Evolutionary conservation across 2,329 filamentous ascomycete genomes (phyloP), one percentile per base, ranked within the genome.

Genomic region (Ophiostoma novo-ulmi): DNA sequence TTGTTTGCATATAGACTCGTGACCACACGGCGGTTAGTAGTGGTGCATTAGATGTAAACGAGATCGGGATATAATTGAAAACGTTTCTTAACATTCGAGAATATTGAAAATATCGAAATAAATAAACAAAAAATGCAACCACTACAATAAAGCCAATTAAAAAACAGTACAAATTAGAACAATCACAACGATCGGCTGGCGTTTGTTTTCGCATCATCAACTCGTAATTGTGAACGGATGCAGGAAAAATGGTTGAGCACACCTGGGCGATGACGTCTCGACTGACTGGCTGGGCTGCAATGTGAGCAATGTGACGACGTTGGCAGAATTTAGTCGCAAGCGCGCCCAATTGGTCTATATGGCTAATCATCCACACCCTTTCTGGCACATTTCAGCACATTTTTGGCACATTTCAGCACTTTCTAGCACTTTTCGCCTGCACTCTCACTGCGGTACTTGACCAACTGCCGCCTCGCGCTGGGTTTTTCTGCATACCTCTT

Each of bases 251-350:
- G 44, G 44, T 48, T 58, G 52, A 26, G n/a, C 52, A 58, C 52
- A 58, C 22, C 52, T 58, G 52, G 52, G 52, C 52, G 52, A 58
- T 58, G 52, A 58, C 52, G 58, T 63, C 58, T 31, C 26, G 13
- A 63, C 26, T 63, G 58, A 35, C 58, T 63, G 58, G 26, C 58
- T 63, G 26, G 58, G 26, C 22, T 35, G 58, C 52, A 58, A 58
- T 58, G 52, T 26, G n/a, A 58, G 52, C 48, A 63, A 31, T 63
- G 58, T 63, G 58, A 63, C 22, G 26, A 26, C 58, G 58, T 35
- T 26, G 58, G 17, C 11, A 4, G 58, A 17, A 17, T 13, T 2
- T 36, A 22, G 26, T 63, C 58, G 26, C 58, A 63, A 35, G 58
- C 58, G 58, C 58, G 58, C 58, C 58, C 35, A 63, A 35, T 35